phyloP scores from a whole-genome alignment of 306 rosid species.

The Lithocarpus polystachyus region DNA sequence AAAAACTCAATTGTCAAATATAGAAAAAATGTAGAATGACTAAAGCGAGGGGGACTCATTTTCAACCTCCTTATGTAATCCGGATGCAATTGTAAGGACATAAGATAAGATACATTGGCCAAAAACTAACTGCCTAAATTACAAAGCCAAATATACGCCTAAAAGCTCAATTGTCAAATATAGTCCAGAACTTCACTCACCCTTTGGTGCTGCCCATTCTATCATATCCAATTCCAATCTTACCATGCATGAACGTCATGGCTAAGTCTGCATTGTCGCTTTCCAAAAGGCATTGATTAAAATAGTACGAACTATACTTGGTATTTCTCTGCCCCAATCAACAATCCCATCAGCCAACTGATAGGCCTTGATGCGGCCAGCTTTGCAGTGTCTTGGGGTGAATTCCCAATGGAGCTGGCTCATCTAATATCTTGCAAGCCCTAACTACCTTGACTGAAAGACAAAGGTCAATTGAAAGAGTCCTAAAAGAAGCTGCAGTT shows the following conservation, averaged over 20 bases:
- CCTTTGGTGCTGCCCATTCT: constrained; percentile 67
- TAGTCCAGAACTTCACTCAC: constrained; percentile 77
- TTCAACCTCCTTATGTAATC: too few relatives aligned
- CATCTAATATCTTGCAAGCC: constrained; percentile 90
- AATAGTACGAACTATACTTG: constrained; percentile 67
- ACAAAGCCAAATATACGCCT: too few relatives aligned
- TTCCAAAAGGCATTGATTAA: constrained; percentile 83
- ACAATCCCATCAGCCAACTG: constrained; percentile 93
- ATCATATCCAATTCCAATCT: constrained; percentile 90
- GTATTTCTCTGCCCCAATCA: constrained; percentile 85
- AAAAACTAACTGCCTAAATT: too few relatives aligned
- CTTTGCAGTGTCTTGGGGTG: constrained; percentile 74
- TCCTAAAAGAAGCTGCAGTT: constrained; percentile 76
- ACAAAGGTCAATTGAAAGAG: constrained; percentile 76
- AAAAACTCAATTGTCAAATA: too few relatives aligned
- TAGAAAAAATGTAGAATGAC: too few relatives aligned
- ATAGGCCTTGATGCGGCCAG: constrained; percentile 77
- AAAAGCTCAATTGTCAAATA: too few relatives aligned
- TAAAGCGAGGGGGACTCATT: too few relatives aligned
- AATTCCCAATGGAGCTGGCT: constrained; percentile 81
- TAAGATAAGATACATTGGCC: too few relatives aligned
- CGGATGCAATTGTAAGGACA: too few relatives aligned
- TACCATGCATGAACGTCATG: constrained; percentile 83
- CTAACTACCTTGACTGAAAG: constrained; percentile 82
- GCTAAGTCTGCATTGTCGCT: constrained; percentile 82